Conservation (phyloP, 2,329 filamentous ascomycete genomes). For the Verticillium zaregamsianum region DNA sequence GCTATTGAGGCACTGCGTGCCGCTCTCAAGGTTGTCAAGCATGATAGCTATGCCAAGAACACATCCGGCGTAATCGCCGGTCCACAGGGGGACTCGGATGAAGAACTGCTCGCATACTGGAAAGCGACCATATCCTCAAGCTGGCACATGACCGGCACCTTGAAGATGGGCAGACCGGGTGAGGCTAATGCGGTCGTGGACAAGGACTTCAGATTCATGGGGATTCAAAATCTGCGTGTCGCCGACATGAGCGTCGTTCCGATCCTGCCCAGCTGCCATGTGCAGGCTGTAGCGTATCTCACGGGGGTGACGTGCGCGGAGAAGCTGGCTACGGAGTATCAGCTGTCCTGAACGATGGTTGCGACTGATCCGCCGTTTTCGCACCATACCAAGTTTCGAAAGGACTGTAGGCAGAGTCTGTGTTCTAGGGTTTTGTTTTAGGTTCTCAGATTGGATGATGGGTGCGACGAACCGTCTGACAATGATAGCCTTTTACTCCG, state of each 20-base stretch:
- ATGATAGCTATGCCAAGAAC: slow-evolving; percentile 39
- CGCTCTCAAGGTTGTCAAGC: slow-evolving; percentile 33
- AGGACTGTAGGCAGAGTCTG: too few relatives aligned
- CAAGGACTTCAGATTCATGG: slow-evolving; percentile 40
- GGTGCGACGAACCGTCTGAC: too few relatives aligned
- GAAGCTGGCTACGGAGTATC: slow-evolving; percentile 25
- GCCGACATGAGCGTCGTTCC: slow-evolving; percentile 32
- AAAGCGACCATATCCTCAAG: slow-evolving; percentile 36
- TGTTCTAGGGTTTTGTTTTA: too few relatives aligned
- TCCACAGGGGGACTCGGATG: slow-evolving; percentile 44
- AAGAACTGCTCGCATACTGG: slow-evolving; percentile 46
- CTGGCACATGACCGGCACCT: slow-evolving; percentile 55
- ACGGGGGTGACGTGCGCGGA: slow-evolving; percentile 48
- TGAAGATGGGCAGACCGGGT: slow-evolving; percentile 47
- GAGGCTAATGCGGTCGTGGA: slow-evolving; percentile 44
- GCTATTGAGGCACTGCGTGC: slow-evolving; percentile 45
- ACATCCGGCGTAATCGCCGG: slow-evolving; percentile 34
- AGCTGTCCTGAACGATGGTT: neutral
- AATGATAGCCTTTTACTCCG: too few relatives aligned
- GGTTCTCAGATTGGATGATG: too few relatives aligned
- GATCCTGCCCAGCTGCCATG: slow-evolving; percentile 45
- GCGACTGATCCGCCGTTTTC: too few relatives aligned
- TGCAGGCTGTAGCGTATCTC: slow-evolving; percentile 49
- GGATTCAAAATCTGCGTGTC: slow-evolving; percentile 42
- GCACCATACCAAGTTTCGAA: too few relatives aligned